Percentiles rank a stretch among this genome's conserved stretches.
These are phyloP conservation scores for Auricularia heimuer DNA, from an alignment of 768 basidiomycete genomes.

Conservation along the genomic window DNA sequence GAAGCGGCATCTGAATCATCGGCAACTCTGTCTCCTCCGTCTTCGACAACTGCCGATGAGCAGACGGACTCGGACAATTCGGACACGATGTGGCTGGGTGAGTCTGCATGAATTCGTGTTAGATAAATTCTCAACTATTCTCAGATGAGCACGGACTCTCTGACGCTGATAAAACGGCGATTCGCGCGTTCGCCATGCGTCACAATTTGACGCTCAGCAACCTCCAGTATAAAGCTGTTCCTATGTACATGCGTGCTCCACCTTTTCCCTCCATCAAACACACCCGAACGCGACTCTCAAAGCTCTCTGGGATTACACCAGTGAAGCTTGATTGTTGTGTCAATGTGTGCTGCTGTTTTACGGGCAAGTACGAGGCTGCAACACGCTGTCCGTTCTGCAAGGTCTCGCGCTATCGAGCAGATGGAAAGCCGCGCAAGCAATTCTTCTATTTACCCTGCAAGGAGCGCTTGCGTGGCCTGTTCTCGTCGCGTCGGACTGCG, in stretches of 20 bases:
- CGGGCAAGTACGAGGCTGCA: slow-evolving; percentile 21
- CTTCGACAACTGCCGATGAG: too few species aligned
- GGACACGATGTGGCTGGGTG: not conserved
- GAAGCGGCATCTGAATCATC: too few species aligned
- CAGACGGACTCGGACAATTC: not conserved
- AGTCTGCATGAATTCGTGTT: not conserved
- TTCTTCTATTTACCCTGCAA: slow-evolving; percentile 33
- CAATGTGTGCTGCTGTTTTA: slow-evolving; percentile 31
- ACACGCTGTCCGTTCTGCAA: slow-evolving; percentile 29
- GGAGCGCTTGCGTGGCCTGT: slow-evolving; percentile 23
- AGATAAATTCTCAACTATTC: not conserved
- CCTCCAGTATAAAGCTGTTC: not conserved
- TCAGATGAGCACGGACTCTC: not conserved
- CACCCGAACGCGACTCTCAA: slow-evolving; percentile 14
- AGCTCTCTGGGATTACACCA: slow-evolving; percentile 26
- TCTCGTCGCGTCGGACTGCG: slow-evolving; percentile 13
- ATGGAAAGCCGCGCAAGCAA: slow-evolving; percentile 15
- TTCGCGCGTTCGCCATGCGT: not conserved
- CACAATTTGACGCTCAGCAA: not conserved
- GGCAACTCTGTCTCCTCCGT: too few species aligned
- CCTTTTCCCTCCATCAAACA: slow-evolving; percentile 21
- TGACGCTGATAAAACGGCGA: not conserved
- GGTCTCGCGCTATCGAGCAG: slow-evolving; percentile 15
- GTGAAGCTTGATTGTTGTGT: slow-evolving; percentile 32
- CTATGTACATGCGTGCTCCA: slow-evolving; percentile 15